A percentile compares a stretch with the other conserved stretches of the same genome.
These are phyloP conservation scores for Pterocarpus macrocarpus DNA, from an alignment of 306 rosid species.

Conservation along the genomic window DNA sequence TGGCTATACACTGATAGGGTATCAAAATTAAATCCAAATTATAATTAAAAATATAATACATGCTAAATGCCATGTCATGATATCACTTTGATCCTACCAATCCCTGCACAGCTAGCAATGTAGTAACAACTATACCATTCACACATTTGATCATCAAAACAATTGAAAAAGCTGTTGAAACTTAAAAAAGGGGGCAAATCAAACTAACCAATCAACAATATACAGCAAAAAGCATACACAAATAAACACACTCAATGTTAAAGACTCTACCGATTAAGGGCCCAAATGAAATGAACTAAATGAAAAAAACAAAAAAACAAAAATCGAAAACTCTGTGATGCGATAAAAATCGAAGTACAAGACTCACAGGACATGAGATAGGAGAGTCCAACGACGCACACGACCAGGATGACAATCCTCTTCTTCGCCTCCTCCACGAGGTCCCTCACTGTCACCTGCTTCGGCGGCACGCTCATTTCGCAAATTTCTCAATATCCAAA, in stretches of 20 bases:
- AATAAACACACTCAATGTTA: slow-evolving; percentile 16
- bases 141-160: slow-evolving; percentile 9
- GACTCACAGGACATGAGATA: slow-evolving; percentile 94
- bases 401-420: slow-evolving; percentile 77
- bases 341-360: background rate
- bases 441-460: slow-evolving; percentile 79
- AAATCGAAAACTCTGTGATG: background rate
- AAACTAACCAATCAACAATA: slow-evolving; percentile 8
- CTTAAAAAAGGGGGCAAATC: background rate
- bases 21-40: slow-evolving; percentile 2
- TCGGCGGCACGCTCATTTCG: slow-evolving; percentile 25
- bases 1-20: too few relatives aligned
- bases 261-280: background rate
- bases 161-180: slow-evolving; percentile 9
- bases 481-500: slow-evolving; percentile 29
- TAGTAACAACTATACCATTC: background rate
- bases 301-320: background rate
- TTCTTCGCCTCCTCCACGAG: slow-evolving; percentile 96
- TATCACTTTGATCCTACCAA: slow-evolving; percentile 24
- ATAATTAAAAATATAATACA: background rate
- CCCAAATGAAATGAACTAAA: background rate
- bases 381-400: slow-evolving; percentile 89
- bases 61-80: slow-evolving; percentile 10
- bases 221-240: background rate
- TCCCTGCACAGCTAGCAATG: slow-evolving; percentile 19